These are phyloP conservation scores for Coemansia sp. DNA, from an alignment of 192 early-diverging fungal species.

Conservation along the genomic window DNA sequence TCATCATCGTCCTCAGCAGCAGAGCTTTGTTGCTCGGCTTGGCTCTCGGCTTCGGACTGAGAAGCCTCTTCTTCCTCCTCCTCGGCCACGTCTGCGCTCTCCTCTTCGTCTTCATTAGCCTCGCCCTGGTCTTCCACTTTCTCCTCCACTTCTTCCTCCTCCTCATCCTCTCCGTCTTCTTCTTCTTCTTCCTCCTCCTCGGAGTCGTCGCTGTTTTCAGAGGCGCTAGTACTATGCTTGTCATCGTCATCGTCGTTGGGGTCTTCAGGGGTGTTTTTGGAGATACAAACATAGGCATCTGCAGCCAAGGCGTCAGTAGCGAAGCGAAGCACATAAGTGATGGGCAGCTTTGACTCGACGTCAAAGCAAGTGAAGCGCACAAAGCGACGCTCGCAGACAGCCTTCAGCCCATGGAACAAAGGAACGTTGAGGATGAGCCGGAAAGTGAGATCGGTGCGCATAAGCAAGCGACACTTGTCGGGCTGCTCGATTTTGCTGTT, in stretches of 20 bases:
- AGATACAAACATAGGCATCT: slow-evolving; percentile 16
- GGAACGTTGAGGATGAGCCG: slow-evolving; percentile 51
- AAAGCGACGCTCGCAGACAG: slow-evolving; percentile 31
- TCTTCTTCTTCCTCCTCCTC: not conserved
- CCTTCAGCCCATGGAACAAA: slow-evolving; percentile 43
- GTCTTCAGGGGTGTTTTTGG: slow-evolving; percentile 11
- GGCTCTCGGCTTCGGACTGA: slow-evolving; percentile 5
- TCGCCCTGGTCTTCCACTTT: not conserved
- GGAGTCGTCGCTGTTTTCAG: not conserved
- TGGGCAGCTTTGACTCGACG: slow-evolving; percentile 16
- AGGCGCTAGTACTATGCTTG: not conserved
- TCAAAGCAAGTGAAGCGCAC: slow-evolving; percentile 44
- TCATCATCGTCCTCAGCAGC: not conserved
- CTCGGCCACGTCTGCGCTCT: not conserved
- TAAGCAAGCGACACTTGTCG: slow-evolving; percentile 35
- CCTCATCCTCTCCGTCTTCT: not conserved
- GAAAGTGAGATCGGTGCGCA: slow-evolving; percentile 53
- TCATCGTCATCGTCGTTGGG: not conserved
- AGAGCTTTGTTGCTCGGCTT: slow-evolving; percentile 1
- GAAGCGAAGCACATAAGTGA: slow-evolving; percentile 39
- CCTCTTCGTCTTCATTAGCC: not conserved
- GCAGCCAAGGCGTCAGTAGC: slow-evolving; percentile 30
- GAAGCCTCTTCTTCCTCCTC: not conserved
- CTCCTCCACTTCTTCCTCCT: not conserved
- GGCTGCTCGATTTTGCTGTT: slow-evolving; percentile 29